These are phyloP conservation scores for Trifolium repens DNA, from an alignment of 306 rosid genomes.

Conservation along the genomic window DNA sequence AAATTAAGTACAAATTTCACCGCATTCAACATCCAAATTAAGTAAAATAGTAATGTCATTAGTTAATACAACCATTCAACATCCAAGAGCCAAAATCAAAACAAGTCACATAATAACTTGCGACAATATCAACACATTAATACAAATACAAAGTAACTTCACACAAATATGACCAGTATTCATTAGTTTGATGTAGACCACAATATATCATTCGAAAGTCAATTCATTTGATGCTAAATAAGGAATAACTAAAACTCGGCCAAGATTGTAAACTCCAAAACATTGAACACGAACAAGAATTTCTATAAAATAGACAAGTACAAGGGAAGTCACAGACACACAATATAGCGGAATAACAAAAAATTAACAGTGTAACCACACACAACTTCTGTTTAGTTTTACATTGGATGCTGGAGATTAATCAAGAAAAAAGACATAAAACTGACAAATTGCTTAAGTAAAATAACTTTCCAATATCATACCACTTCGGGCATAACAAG, in stretches of 20 bases:
- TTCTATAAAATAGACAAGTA: conserved; percentile 18
- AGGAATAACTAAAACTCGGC: conserved; percentile 1
- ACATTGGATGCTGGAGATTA: conserved; percentile 18
- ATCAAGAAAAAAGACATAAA: conserved; percentile 33
- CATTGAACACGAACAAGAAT: background rate
- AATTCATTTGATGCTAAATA: background rate
- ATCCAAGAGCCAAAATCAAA: too few species aligned
- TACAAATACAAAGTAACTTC: too few species aligned
- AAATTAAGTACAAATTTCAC: too few species aligned
- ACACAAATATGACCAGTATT: too few species aligned
- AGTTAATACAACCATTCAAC: too few species aligned
- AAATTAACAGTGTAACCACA: background rate
- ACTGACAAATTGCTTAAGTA: conserved; percentile 17
- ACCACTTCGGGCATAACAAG: conserved; percentile 99
- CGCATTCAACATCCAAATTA: too few species aligned
- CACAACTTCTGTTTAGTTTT: background rate
- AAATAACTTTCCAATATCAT: conserved; percentile 41
- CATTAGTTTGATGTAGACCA: conserved; percentile 17
- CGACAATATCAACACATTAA: too few species aligned
- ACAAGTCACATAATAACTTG: too few species aligned
- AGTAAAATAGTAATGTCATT: too few species aligned
- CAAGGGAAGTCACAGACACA: conserved; percentile 12
- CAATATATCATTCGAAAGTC: conserved; percentile 13
- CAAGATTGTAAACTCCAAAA: conserved; percentile 3
- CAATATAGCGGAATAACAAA: background rate